Percentiles rank a stretch among this genome's conserved stretches.
phyloP scores from a whole-genome alignment of 495 filamentous ascomycete species.

The Aspergillus diversus region DNA sequence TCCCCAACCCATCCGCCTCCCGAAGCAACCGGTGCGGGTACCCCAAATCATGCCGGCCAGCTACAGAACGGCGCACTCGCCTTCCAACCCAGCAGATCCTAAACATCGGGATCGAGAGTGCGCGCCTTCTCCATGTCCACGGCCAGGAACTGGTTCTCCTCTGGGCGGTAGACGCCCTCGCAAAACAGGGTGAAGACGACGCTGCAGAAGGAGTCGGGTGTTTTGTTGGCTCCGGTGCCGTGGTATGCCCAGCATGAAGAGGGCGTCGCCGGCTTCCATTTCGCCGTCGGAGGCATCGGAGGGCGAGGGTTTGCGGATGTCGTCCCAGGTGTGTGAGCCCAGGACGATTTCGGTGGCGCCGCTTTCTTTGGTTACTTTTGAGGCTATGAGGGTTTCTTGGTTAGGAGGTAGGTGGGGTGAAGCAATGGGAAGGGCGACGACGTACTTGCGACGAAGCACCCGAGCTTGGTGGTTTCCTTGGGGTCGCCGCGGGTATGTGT shows the following conservation, averaged over 20 bases:
- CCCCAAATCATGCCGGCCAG: not conserved
- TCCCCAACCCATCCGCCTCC: not conserved
- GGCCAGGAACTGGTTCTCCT: not conserved
- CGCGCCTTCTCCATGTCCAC: not conserved
- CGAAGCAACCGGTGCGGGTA: not conserved
- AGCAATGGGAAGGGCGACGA: not conserved
- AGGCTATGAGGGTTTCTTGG: not conserved
- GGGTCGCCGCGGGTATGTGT: not conserved
- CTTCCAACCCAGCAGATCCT: not conserved
- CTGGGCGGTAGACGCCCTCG: not conserved
- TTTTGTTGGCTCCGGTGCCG: not conserved
- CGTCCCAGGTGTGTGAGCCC: not conserved
- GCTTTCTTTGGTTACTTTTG: not conserved
- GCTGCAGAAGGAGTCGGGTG: not conserved
- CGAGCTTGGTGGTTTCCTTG: not conserved
- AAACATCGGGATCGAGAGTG: not conserved
- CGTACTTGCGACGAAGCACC: not conserved
- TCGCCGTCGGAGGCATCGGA: not conserved
- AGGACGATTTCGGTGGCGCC: not conserved
- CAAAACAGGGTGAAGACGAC: not conserved
- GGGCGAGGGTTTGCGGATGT: not conserved
- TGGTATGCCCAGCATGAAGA: not conserved
- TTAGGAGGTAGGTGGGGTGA: not conserved
- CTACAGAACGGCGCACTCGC: not conserved
- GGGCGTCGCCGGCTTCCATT: not conserved